Conservation (phyloP, 2,329 filamentous ascomycete genomes). For the Magnaporthales sp. region DNA sequence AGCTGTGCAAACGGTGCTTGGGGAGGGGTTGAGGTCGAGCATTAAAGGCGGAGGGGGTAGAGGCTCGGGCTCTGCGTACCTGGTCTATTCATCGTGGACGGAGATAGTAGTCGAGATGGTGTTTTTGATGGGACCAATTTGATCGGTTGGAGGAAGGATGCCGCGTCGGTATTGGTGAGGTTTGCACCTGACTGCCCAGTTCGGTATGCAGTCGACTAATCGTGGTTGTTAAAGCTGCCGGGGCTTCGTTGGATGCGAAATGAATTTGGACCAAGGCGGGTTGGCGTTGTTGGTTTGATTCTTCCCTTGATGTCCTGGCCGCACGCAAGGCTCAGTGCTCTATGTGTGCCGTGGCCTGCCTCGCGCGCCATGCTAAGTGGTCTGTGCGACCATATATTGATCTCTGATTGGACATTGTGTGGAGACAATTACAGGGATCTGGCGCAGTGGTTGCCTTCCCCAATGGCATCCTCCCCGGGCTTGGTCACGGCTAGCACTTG, state of each 20-base stretch:
- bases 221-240: not conserved
- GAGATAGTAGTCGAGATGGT: not conserved
- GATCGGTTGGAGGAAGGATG: not conserved
- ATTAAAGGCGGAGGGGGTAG: not conserved
- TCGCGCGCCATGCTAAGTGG: not conserved
- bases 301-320: not conserved
- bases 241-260: not conserved
- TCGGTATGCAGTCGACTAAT: not conserved
- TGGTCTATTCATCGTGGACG: constrained; percentile 48
- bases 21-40: not conserved
- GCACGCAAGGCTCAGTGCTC: not conserved
- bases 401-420: not conserved
- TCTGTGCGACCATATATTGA: not conserved
- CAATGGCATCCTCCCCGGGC: too few species aligned
- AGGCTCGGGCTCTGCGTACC: constrained; percentile 33
- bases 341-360: not conserved
- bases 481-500: too few species aligned
- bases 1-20: not conserved
- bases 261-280: not conserved
- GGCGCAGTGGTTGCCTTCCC: not conserved
- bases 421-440: not conserved
- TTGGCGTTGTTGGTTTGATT: not conserved
- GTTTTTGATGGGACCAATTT: constrained; percentile 4
- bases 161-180: not conserved
- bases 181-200: not conserved